A percentile compares a stretch with the other conserved stretches of the same genome.
phyloP scores from a whole-genome alignment of 2,329 filamentous ascomycete species.

The Xylaria sp. region DNA sequence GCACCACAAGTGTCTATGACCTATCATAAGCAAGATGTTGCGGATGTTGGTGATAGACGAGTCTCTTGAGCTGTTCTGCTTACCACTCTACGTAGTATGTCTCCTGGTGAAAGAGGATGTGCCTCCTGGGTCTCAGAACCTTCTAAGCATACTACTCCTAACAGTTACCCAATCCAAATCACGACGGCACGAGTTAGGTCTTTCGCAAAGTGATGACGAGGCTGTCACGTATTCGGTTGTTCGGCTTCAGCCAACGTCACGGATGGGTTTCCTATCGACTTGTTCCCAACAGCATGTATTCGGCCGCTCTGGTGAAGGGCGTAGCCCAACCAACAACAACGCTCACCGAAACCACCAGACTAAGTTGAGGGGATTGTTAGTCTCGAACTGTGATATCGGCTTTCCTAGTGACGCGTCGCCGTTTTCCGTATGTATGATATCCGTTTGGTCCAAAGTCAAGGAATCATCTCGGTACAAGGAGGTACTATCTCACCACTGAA shows the following conservation, averaged over 20 bases:
- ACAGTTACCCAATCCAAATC: not conserved
- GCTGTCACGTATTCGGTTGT: not conserved
- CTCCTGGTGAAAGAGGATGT: too few species aligned
- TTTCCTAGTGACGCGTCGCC: not conserved
- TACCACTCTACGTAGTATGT: too few species aligned
- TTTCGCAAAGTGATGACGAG: not conserved
- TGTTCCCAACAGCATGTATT: not conserved
- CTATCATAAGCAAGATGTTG: too few species aligned
- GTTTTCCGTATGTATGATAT: not conserved
- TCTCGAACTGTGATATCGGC: not conserved
- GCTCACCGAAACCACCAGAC: not conserved
- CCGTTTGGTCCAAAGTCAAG: not conserved
- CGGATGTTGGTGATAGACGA: too few species aligned
- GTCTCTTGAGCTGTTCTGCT: too few species aligned
- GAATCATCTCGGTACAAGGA: not conserved
- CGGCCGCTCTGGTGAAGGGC: not conserved
- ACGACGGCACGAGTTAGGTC: not conserved
- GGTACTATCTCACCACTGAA: not conserved
- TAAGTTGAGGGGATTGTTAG: not conserved
- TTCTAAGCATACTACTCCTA: not conserved
- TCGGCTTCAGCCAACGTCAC: not conserved
- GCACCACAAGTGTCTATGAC: not conserved
- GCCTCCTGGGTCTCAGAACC: too few species aligned
- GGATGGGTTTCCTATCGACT: slow-evolving; percentile 3
- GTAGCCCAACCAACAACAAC: not conserved